phyloP scores from a whole-genome alignment of 139 green algal genomes.

The Edaphochlamys debaryana region DNA sequence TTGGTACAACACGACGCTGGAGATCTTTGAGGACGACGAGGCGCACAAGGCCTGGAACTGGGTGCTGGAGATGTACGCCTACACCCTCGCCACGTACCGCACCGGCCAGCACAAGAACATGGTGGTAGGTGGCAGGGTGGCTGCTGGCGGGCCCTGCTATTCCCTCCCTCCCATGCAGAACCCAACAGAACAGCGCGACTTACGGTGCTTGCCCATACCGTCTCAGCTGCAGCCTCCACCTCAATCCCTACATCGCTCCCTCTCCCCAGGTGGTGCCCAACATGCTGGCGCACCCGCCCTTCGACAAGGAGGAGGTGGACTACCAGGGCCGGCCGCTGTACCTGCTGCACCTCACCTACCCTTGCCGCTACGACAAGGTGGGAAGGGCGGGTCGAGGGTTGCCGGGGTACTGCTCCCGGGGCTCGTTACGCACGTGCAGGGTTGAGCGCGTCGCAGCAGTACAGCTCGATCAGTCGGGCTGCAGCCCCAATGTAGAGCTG shows the following conservation, averaged over 20 bases:
- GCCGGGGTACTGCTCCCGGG: no score
- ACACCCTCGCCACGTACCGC: constrained; percentile 49
- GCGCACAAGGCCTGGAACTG: constrained; percentile 64
- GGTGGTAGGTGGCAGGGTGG: neutral
- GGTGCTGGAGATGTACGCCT: constrained; percentile 91
- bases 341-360: constrained; percentile 98
- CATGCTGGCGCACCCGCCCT: constrained; percentile 86
- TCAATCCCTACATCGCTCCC: no score
- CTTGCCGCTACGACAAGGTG: constrained; percentile 81
- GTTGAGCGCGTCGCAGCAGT: no score
- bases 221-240: no score
- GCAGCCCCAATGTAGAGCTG: no score
- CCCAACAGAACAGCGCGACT: no score
- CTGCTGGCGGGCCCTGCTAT: neutral
- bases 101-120: constrained; percentile 36
- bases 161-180: no score
- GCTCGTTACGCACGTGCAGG: no score
- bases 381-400: no score
- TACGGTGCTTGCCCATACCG: no score
- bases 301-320: constrained; percentile 72
- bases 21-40: constrained; percentile 87
- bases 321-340: constrained; percentile 71
- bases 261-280: neutral
- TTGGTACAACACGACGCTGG: constrained; percentile 91
- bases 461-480: no score